These are phyloP conservation scores for Diplosphaera chodatii DNA, from an alignment of 139 green algal genomes.

Conservation along the genomic window DNA sequence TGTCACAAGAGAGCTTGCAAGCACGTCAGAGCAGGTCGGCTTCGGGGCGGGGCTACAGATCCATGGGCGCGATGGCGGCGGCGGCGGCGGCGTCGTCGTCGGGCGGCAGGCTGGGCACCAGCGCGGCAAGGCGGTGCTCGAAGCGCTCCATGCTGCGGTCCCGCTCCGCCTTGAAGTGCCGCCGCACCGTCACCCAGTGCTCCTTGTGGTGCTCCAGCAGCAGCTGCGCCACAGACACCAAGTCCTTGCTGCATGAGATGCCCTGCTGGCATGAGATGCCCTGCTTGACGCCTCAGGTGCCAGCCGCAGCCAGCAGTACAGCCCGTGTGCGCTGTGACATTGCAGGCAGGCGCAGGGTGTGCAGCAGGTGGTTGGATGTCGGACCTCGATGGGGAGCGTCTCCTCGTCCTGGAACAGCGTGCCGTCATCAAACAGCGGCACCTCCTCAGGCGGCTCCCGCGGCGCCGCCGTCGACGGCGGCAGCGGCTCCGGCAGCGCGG, in stretches of 20 bases:
- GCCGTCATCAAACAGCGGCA: not conserved
- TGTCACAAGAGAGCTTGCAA: too few species aligned
- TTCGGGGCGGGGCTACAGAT: too few species aligned
- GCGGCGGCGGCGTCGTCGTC: not conserved
- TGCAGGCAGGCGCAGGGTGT: too few species aligned
- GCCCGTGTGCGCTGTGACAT: too few species aligned
- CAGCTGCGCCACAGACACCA: not conserved
- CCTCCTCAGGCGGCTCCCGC: constrained; percentile 3
- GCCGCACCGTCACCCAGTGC: constrained; percentile 19
- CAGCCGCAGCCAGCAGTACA: too few species aligned
- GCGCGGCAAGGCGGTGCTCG: not conserved
- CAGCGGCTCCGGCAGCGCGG: constrained; percentile 16
- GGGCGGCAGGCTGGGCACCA: not conserved
- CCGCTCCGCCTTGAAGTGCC: constrained; percentile 4
- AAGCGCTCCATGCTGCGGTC: not conserved
- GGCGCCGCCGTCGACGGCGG: not conserved
- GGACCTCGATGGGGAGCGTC: not conserved
- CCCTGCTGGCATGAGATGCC: too few species aligned
- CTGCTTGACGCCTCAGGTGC: too few species aligned
- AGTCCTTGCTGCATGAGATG: too few species aligned
- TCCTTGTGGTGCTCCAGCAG: constrained; percentile 17
- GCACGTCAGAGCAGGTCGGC: too few species aligned
- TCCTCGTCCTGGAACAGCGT: not conserved
- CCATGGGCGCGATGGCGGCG: not conserved
- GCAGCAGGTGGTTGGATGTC: too few species aligned